Base-by-base conservation (phyloP, 148 eudicot species). In the Rhododendron ferrugineum region DNA sequence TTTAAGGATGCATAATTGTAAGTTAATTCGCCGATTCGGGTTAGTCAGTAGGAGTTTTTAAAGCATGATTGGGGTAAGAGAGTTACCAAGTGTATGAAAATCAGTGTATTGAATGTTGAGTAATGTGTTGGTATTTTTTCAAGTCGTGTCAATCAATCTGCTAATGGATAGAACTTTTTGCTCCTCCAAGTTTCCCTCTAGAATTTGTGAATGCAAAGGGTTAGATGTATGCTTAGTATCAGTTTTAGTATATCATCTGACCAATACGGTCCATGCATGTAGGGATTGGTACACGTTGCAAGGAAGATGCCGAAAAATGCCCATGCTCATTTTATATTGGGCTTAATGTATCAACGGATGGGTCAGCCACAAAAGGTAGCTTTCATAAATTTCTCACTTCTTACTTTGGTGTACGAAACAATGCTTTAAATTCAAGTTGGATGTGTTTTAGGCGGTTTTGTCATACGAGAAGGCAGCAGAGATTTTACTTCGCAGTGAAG, bases 251-350 rank as follows among this genome's bases (percentile, higher is more conserved):
- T 78, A 20, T 34, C 40, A 26, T 74, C 18, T 86, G 42, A 78
- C 42, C 10, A 78, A 56, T 64, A 46, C 22, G 50, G 26, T 86
- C 42, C 28, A 56, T 83, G 87, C 81, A 73, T 86, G 80, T 82
- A 97, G 99, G 99, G 96, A 32, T 87, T 97, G 92, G 90, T 91
- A 81, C 98, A 95, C 85, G 98, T 97, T 82, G 96, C 98, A 83
- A 89, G 94, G 87, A 97, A 97, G 93, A 95, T 94, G 91, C 98
- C 99, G 36, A 97, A 97, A 90, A 97, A 97, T 90, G 96, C 96
- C 26, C 99, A 97, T 87, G 98, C 98, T 83, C 98, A 95, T 86
- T 97, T 94, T 91, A 84, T 97, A 85, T 92, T 95, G 76, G 99
- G 99, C 58, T 91, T 97, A 77, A 97, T 97, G 98, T 92, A 94